phyloP scores from a whole-genome alignment of 768 basidiomycete genomes.

The Auriscalpium orientale region DNA sequence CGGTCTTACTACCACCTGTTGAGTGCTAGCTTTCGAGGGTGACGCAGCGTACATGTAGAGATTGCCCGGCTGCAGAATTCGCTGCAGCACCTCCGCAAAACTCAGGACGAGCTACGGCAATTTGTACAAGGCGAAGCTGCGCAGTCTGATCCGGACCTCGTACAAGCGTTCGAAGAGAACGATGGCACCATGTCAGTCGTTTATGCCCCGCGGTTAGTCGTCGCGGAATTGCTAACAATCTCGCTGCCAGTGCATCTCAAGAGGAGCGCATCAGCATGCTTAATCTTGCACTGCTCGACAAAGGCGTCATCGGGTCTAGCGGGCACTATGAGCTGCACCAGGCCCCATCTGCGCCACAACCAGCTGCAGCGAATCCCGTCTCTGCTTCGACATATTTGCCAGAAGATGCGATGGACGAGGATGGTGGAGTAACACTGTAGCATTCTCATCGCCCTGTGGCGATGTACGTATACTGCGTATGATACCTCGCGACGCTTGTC shows the following conservation, averaged over 20 bases:
- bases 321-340: constrained; percentile 37
- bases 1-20: neutral
- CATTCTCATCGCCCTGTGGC: too few species aligned
- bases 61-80: constrained; percentile 72
- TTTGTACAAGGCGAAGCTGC: constrained; percentile 31
- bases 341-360: neutral
- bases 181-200: constrained; percentile 54
- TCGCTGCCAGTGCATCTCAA: constrained; percentile 55
- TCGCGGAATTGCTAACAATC: neutral
- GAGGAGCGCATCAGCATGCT: constrained; percentile 67
- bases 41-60: constrained; percentile 35
- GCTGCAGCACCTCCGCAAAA: constrained; percentile 48
- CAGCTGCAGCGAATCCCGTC: neutral
- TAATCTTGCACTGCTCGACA: constrained; percentile 54
- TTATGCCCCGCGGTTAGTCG: neutral
- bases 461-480: too few species aligned
- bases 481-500: too few species aligned
- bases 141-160: constrained; percentile 47
- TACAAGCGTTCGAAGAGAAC: constrained; percentile 63
- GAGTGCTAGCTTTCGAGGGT: too few species aligned
- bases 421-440: constrained; percentile 10
- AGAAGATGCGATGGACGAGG: neutral
- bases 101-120: constrained; percentile 51
- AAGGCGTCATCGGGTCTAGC: constrained; percentile 34
- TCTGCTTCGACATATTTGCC: neutral